These are phyloP conservation scores for Aurifilum marmelostoma DNA, from an alignment of 2,329 filamentous ascomycete genomes.

Conservation along the genomic window DNA sequence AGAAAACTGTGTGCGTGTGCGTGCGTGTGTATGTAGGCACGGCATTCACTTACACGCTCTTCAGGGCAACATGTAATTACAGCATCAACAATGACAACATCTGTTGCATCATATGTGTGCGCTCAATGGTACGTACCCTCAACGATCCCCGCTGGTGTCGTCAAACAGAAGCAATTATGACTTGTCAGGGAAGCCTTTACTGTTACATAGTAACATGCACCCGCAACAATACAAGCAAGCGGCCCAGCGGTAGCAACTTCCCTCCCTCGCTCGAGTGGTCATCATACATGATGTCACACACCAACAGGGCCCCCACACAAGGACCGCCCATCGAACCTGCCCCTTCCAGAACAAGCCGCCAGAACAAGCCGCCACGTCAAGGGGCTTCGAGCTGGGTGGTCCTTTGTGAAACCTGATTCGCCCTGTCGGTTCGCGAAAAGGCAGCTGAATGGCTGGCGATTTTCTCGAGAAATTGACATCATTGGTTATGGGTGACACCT, in stretches of 20 bases:
- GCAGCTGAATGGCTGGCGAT: background rate
- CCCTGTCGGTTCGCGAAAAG: background rate
- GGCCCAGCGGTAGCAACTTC: no score
- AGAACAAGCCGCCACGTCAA: background rate
- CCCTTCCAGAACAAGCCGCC: background rate
- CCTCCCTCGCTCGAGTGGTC: no score
- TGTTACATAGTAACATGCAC: background rate
- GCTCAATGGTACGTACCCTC: background rate
- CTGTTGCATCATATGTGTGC: background rate
- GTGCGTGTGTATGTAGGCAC: no score
- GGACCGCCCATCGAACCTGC: background rate
- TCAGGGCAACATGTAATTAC: background rate
- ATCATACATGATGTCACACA: background rate
- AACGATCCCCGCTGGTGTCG: no score
- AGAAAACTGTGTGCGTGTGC: no score
- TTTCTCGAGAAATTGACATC: conserved; percentile 4
- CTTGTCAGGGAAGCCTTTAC: no score
- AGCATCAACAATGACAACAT: background rate
- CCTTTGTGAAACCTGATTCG: background rate
- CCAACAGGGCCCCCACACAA: background rate
- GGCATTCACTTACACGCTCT: background rate
- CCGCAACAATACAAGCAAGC: no score
- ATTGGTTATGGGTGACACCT: background rate
- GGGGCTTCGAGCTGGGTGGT: background rate
- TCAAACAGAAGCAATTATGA: background rate